These are phyloP conservation scores for Pugionium dolabratum DNA, from an alignment of 345 rosid species.

Conservation along the genomic window DNA sequence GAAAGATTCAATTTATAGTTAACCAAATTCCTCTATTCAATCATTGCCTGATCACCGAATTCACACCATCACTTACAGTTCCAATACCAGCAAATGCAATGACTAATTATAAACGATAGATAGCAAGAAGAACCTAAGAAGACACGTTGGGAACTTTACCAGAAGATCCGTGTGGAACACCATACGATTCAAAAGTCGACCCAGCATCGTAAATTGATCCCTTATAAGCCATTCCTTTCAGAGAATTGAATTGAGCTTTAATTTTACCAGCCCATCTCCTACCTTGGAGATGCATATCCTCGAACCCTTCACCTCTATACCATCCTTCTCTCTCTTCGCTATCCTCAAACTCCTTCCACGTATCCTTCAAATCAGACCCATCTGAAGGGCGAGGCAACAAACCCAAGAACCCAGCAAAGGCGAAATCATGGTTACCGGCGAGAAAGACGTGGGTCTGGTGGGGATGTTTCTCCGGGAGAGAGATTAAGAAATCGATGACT, in stretches of 20 bases:
- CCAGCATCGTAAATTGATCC: conserved; percentile 88
- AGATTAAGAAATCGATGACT: conserved; percentile 65
- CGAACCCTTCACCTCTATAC: conserved; percentile 72
- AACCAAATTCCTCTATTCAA: neutral
- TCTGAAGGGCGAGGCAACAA: conserved; percentile 52
- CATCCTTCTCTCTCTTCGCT: conserved; percentile 80
- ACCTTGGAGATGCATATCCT: conserved; percentile 76
- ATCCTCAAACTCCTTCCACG: conserved; percentile 61
- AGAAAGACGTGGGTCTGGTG: conserved; percentile 70
- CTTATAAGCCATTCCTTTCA: conserved; percentile 54
- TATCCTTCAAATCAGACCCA: conserved; percentile 57
- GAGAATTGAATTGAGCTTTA: conserved; percentile 47
- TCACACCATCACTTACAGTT: neutral
- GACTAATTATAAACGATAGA: neutral
- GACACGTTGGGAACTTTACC: conserved; percentile 40
- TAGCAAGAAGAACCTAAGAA: neutral
- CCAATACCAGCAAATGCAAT: neutral
- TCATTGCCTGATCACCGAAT: neutral
- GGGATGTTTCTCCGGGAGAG: conserved; percentile 57
- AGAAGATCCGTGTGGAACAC: conserved; percentile 81
- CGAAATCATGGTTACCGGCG: conserved; percentile 81
- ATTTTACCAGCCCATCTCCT: conserved; percentile 80
- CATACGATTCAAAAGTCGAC: conserved; percentile 78
- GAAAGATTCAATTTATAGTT: neutral
- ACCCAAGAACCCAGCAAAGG: conserved; percentile 70